A percentile compares a stretch with the other conserved stretches of the same genome.
Conservation (phyloP, 192 early-diverging fungal species). For the Geranomyces michiganensis region DNA sequence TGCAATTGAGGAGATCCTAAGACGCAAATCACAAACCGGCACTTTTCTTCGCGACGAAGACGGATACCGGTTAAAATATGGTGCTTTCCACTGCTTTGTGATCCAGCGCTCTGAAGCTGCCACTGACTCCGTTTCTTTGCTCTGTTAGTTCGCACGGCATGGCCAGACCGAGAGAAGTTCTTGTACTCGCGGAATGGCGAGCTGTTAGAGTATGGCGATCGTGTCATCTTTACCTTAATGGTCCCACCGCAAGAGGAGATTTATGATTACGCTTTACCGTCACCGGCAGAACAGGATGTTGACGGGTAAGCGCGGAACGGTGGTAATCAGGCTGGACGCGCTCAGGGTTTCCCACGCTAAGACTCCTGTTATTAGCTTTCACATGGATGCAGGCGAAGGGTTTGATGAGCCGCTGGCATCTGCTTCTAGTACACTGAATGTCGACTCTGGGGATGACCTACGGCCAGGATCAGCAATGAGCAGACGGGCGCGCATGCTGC, state of each 20-base stretch:
- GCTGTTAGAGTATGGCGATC: not conserved
- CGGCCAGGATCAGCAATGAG: too few species aligned
- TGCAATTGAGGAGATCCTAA: not conserved
- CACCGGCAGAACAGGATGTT: not conserved
- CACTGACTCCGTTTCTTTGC: not conserved
- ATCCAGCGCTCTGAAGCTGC: not conserved
- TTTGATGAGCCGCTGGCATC: too few species aligned
- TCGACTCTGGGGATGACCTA: too few species aligned
- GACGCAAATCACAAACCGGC: not conserved
- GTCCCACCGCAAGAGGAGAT: not conserved
- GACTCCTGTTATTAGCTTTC: not conserved
- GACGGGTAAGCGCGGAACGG: slow-evolving; percentile 2
- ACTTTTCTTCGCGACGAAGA: not conserved
- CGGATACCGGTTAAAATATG: slow-evolving; percentile 4
- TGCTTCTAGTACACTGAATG: too few species aligned
- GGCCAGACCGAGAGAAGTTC: not conserved
- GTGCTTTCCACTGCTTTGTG: not conserved
- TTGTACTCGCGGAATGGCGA: not conserved
- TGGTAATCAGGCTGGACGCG: not conserved
- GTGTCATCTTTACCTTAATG: not conserved
- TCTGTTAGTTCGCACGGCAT: not conserved
- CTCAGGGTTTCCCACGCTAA: not conserved
- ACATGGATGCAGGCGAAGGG: not conserved
- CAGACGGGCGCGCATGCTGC: too few species aligned
- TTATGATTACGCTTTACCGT: not conserved